Evolutionary conservation across 2,329 filamentous ascomycete species (phyloP).

Genomic region (Epicoccum nigrum): DNA sequence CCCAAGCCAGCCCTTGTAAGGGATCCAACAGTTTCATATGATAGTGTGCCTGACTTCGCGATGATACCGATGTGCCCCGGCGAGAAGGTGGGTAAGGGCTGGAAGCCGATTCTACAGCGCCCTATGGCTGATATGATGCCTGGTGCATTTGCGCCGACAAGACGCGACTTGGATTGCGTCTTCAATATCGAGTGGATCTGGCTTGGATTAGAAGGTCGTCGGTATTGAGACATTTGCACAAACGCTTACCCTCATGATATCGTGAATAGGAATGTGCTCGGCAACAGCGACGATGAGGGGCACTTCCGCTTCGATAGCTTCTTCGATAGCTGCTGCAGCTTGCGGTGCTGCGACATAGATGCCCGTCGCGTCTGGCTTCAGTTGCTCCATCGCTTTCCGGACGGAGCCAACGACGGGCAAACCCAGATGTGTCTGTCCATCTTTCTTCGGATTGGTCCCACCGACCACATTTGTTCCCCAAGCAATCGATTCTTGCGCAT

Average conservation of each 20-base stretch:
- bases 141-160: slow-evolving; percentile 82
- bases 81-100: slow-evolving; percentile 74
- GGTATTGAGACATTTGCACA: background rate
- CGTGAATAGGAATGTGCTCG: slow-evolving; percentile 79
- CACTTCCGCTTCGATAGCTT: slow-evolving; percentile 79
- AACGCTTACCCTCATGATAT: slow-evolving; percentile 72
- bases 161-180: slow-evolving; percentile 72
- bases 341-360: slow-evolving; percentile 81
- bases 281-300: slow-evolving; percentile 79
- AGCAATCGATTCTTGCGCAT: slow-evolving; percentile 75
- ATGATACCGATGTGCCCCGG: slow-evolving; percentile 75
- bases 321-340: slow-evolving; percentile 74
- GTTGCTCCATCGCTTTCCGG: slow-evolving; percentile 68
- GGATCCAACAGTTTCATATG: slow-evolving; percentile 79
- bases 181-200: slow-evolving; percentile 72
- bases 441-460: slow-evolving; percentile 67
- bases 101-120: slow-evolving; percentile 75
- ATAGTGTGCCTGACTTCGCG: slow-evolving; percentile 80
- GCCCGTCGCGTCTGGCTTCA: slow-evolving; percentile 78
- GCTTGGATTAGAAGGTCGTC: slow-evolving; percentile 12
- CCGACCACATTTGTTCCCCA: slow-evolving; percentile 84
- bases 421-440: slow-evolving; percentile 66
- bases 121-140: slow-evolving; percentile 78
- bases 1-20: slow-evolving; percentile 76
- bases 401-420: slow-evolving; percentile 74